These are phyloP conservation scores for Leccinum disarticulatum DNA, from an alignment of 768 basidiomycete species.

Conservation along the genomic window DNA sequence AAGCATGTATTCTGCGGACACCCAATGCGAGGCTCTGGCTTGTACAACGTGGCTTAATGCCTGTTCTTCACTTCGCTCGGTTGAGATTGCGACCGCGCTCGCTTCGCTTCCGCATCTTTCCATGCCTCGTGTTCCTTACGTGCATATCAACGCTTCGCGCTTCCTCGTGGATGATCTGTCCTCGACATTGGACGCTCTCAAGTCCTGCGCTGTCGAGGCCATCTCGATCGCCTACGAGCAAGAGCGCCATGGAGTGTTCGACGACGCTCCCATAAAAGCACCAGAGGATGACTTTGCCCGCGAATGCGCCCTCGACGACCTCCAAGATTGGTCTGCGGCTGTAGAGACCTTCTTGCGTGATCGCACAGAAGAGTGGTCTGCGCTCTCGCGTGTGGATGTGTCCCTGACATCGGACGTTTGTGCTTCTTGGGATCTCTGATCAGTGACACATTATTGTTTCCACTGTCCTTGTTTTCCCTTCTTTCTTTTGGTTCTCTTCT, in stretches of 20 bases:
- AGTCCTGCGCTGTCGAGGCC: constrained; percentile 18
- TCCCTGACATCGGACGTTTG: constrained; percentile 16
- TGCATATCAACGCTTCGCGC: constrained; percentile 30
- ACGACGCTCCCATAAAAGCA: constrained; percentile 3
- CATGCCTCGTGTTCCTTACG: constrained; percentile 16
- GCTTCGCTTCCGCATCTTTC: constrained; percentile 8
- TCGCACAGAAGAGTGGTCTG: constrained; percentile 20
- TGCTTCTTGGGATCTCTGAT: constrained; percentile 26
- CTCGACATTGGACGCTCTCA: constrained; percentile 21
- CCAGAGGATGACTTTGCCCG: constrained; percentile 23
- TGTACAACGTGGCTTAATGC: constrained; percentile 28
- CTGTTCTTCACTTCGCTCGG: constrained; percentile 20
- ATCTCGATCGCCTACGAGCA: constrained; percentile 25
- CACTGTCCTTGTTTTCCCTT: background rate
- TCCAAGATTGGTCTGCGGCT: constrained; percentile 27
- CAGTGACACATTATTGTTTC: background rate
- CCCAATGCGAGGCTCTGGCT: constrained; percentile 20
- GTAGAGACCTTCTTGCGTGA: constrained; percentile 20
- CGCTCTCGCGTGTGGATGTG: constrained; percentile 18
- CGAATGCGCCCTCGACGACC: constrained; percentile 33
- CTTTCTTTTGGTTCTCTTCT: background rate
- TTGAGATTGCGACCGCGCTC: constrained; percentile 27
- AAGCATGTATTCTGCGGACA: constrained; percentile 28
- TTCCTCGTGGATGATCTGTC: constrained; percentile 22
- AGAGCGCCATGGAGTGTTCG: constrained; percentile 1